Conservation (phyloP, 768 basidiomycete genomes). For the Boletus tylopilopsis region DNA sequence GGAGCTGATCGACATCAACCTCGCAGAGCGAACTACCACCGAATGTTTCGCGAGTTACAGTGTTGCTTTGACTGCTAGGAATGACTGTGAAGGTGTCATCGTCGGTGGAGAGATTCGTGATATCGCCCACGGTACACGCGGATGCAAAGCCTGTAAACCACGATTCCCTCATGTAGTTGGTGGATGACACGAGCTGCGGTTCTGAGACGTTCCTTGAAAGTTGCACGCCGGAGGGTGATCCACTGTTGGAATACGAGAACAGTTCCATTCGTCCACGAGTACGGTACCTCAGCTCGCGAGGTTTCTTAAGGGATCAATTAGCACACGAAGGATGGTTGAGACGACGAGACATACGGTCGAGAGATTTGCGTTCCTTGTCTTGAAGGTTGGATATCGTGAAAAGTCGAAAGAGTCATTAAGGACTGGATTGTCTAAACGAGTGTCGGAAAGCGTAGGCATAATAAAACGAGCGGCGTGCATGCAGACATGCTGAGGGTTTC, state of each 20-base stretch:
- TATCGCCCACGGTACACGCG: constrained; percentile 8
- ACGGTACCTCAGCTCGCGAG: background rate
- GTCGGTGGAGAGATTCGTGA: constrained; percentile 3
- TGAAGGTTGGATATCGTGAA: constrained; percentile 10
- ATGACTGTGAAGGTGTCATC: background rate
- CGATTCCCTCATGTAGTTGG: constrained; percentile 14
- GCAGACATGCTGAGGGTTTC: background rate
- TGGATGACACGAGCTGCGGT: constrained; percentile 19
- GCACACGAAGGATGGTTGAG: background rate
- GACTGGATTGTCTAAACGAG: constrained; percentile 21
- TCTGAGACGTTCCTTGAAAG: constrained; percentile 22
- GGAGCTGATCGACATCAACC: background rate
- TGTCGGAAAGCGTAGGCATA: constrained; percentile 9
- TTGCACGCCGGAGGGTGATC: background rate
- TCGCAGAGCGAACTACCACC: background rate
- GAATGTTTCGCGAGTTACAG: background rate
- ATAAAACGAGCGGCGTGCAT: background rate
- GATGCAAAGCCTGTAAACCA: constrained; percentile 13
- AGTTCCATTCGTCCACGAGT: background rate
- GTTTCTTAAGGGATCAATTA: background rate
- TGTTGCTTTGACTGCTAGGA: background rate
- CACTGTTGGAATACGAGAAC: background rate
- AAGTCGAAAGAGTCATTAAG: constrained; percentile 20
- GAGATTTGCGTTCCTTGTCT: background rate
- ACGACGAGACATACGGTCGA: constrained; percentile 7